Evolutionary conservation across 805 yeast species (phyloP), one percentile per base, ranked within the genome.

Genomic region (Candida broadrunensis): DNA sequence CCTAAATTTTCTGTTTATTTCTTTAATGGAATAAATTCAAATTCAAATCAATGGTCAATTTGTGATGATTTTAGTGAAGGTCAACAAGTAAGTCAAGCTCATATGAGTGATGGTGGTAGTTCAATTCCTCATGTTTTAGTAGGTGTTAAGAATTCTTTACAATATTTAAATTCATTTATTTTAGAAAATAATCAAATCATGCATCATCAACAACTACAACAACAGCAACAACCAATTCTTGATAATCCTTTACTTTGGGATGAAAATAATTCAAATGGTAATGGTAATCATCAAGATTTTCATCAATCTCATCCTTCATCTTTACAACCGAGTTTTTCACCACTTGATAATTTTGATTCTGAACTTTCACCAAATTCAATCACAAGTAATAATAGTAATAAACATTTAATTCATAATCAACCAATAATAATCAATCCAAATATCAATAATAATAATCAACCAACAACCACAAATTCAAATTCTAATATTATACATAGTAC

Each of bases 11-110:
- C 90, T 1, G 93, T 86, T 1, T 83, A 81, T 52, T 85, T 85
- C 56, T 66, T 80, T 42, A 74, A 77, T 50, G 78, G 78, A 14
- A 72, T 72, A 38, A 72, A 72, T 46, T 68, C 73, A 30, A 69
- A 74, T 47, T 59, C 72, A 18, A 82, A 82, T 55, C 85, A 80
- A 51, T 83, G 90, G 90, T 81, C 86, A 1, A 81, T 84, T 19
- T 85, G 91, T 60, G 91, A 84, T 43, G 95, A 86, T 61, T 86
- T 86, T 49, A 81, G 88, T 43, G 93, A 85, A 52, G 90, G 87
- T 12, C 88, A 83, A 52, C 91, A 85, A 55, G 93, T 86, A 5
- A 79, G 78, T 40, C 75, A 73, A 43, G 91, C 93, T 0, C 79
- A 68, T 54, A 65, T 72, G 23, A 72, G 73, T 14, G 77, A 73